These are phyloP conservation scores for Cyclotella sp. DNA, from an alignment of 108 stramenopile species.

Conservation along the genomic window DNA sequence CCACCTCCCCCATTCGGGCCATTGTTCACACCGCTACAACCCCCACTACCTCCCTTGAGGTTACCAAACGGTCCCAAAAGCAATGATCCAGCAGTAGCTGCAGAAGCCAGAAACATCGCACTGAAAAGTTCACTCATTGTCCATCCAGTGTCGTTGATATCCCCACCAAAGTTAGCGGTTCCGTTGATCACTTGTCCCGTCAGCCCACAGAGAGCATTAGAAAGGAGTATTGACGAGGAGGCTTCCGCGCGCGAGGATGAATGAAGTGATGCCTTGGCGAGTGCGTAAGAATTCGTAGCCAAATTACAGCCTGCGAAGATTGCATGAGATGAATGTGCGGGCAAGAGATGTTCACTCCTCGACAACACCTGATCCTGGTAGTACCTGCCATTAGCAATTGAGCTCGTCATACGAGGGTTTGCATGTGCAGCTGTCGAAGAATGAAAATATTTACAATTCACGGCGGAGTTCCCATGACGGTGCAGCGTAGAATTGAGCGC, in stretches of 20 bases:
- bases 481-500: conserved; percentile 5
- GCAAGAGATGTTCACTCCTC: not conserved
- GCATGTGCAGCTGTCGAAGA: not conserved
- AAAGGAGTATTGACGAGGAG: conserved; percentile 4
- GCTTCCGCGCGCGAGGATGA: not conserved
- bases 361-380: not conserved
- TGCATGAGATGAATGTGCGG: not conserved
- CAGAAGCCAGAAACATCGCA: conserved; percentile 36
- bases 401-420: not conserved
- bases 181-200: conserved; percentile 11
- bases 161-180: not conserved
- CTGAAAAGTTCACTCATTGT: conserved; percentile 22
- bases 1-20: conserved; percentile 23
- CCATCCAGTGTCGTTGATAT: conserved; percentile 14
- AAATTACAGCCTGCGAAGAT: not conserved
- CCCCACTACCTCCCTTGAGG: conserved; percentile 11
- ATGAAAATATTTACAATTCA: not conserved
- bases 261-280: conserved; percentile 11
- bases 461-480: not conserved
- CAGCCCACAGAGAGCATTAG: conserved; percentile 5
- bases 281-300: not conserved
- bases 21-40: conserved; percentile 31
- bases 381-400: not conserved
- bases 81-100: conserved; percentile 24
- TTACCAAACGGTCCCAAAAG: conserved; percentile 32